Base-by-base conservation (phyloP, 495 filamentous ascomycete genomes). In the Chaetomium fimeti region DNA sequence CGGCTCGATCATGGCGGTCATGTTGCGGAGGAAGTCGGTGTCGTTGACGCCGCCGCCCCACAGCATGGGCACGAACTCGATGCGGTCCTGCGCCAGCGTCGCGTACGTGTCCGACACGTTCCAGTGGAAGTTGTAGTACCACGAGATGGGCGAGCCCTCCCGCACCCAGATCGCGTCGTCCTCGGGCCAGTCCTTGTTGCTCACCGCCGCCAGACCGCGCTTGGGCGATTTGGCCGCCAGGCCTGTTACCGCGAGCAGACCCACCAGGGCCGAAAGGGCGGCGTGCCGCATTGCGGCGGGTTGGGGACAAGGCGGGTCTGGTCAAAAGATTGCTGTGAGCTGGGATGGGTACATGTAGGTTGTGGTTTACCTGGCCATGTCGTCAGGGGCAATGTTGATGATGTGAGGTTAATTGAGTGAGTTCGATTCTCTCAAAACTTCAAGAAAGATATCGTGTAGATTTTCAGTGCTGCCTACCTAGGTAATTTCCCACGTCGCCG, bases 41-140 rank as follows among this genome's bases (percentile, higher is more conserved):
- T 78, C 75, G 66, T 69, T 75, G 58, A 56, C 62, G 54, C 74
- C 79, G 49, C 74, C 75, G 25, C 87, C 87, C 85, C 84, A 90
- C 48, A 88, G 79, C 82, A 86, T 88, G 20, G 87, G 87, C 32
- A 90, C 84, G 68, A 87, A 90, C 59, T 86, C 68, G 58, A 89
- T 71, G 8, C 74, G 40, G 67, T 67, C 25, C 64, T 77, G 65
- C 32, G 68, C 38, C 56, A 66, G 58, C 61, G 71, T 70, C 25
- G 69, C 59, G 68, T 80, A 81, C 22, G 70, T 68, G 6, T 72
- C 42, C 0, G 85, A 79, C 27, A 82, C 81, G 18, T 70, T 66
- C 48, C 74, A 71, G 9, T 65, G 65, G 75, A 88, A 89, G 77
- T 88, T 89, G 80, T 89, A 88, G 75, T 90, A 90, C 88, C 87